phyloP scores from a whole-genome alignment of 2,329 filamentous ascomycete species.

The Dothiorella sarmentorum region DNA sequence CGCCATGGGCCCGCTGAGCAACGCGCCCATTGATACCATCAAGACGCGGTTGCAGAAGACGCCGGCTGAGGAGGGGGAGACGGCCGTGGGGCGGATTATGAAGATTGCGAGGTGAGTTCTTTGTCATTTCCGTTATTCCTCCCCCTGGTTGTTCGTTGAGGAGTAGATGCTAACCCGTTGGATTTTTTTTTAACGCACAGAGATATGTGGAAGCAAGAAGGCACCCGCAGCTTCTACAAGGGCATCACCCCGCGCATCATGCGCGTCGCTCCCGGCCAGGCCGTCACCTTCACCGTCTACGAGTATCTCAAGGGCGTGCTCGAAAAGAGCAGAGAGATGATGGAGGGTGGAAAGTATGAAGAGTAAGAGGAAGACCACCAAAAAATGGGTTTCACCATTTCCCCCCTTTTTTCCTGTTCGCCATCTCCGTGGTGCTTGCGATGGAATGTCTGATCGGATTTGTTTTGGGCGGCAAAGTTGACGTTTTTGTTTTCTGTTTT shows the following conservation, averaged over 20 bases:
- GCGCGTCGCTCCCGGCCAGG: constrained; percentile 94
- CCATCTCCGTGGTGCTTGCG: too few relatives aligned
- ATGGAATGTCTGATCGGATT: not conserved
- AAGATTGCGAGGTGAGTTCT: constrained; percentile 62
- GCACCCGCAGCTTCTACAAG: constrained; percentile 94
- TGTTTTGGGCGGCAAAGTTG: constrained; percentile 1
- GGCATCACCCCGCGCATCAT: constrained; percentile 97
- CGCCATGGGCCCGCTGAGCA: constrained; percentile 92
- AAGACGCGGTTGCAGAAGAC: constrained; percentile 95
- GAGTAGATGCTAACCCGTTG: too few relatives aligned
- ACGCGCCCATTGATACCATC: constrained; percentile 98
- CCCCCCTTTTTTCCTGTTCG: not conserved
- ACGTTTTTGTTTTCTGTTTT: not conserved
- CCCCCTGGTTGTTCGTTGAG: too few relatives aligned
- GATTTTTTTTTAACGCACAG: constrained; percentile 22
- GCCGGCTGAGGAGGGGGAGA: constrained; percentile 75
- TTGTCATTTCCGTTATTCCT: too few relatives aligned
- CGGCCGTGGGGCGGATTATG: constrained; percentile 73
- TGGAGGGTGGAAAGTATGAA: constrained; percentile 48
- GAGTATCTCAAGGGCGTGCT: constrained; percentile 50
- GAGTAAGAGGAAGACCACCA: constrained; percentile 36
- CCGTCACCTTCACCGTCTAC: constrained; percentile 63
- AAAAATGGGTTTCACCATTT: too few relatives aligned
- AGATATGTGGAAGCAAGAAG: constrained; percentile 72
- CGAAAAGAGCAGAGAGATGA: constrained; percentile 46